Evolutionary conservation across 306 rosid species (phyloP), one percentile per base, ranked within the genome.

Genomic region (Dalbergia cochinchinensis): DNA sequence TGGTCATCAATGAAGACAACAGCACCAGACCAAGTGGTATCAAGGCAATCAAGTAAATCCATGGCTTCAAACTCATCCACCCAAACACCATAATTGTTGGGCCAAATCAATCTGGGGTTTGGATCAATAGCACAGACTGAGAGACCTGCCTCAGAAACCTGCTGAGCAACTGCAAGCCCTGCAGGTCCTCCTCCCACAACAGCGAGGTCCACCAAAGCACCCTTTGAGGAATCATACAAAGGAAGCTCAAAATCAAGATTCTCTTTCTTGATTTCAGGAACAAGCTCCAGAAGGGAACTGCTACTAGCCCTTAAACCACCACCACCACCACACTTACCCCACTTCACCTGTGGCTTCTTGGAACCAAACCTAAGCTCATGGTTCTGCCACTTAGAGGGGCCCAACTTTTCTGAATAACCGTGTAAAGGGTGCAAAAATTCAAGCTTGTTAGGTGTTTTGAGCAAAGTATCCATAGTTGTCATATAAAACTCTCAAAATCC

Each of bases 141-240:
- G 68, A 95, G 93, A 75, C 99, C 99, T 2, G 98, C 99, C 80
- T 89, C 94, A 0, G 99, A 95, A 60, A 95, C 99, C 78, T 93
- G 96, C 91, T 95, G 99, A 0, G 99, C 99, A 77, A 95, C 98
- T 0, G 98, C 97, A 35, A 93, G 96, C 55, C 99, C 99, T 1
- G 98, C 97, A 15, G 99, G 99, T 34, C 99, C 99, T 15, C 99
- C 98, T 22, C 98, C 99, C 16, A 95, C 99, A 67, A 95, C 98
- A 0, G 94, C 98, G 63, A 95, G 97, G 82, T 95, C 99, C 48
- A 95, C 92, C 41, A 95, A 88, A 44, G 87, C 82, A 22, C 91
- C 94, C 85, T 90, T 90, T 15, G 96, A 87, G 0, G 97, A 84
- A 85, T 95, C 94, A 78, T 73, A 91, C 88, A 93, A 16, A 39